Conservation (phyloP, 2,329 filamentous ascomycete genomes). For the Elsinoe fawcettii region DNA sequence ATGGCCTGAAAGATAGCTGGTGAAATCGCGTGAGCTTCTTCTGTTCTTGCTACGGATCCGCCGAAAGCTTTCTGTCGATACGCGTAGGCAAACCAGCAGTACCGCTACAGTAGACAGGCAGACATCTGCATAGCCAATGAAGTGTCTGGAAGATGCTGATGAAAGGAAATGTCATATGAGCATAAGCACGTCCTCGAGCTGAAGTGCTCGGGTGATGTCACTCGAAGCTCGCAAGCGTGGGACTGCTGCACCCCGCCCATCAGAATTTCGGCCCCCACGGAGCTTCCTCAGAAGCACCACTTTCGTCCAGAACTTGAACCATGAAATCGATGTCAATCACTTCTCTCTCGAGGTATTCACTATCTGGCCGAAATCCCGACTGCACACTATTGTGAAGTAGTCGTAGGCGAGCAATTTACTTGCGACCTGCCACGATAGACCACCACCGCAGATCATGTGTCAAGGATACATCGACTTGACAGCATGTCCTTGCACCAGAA, state of each 20-base stretch:
- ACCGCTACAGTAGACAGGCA: no score
- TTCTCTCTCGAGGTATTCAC: neutral
- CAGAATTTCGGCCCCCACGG: neutral
- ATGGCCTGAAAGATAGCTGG: conserved; percentile 1
- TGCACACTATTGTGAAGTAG: neutral
- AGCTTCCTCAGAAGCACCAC: neutral
- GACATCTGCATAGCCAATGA: neutral
- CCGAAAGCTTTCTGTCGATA: neutral
- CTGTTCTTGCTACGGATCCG: neutral
- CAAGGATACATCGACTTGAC: neutral
- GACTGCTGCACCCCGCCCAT: neutral
- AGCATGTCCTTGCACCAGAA: neutral
- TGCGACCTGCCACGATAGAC: neutral
- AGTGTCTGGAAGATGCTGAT: neutral
- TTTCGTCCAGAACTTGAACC: neutral
- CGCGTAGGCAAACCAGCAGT: neutral
- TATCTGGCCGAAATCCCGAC: neutral
- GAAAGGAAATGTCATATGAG: neutral
- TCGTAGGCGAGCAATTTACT: neutral
- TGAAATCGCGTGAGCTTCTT: neutral
- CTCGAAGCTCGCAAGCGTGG: neutral
- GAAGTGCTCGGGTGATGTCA: conserved; percentile 9
- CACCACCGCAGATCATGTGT: neutral
- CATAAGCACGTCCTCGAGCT: neutral
- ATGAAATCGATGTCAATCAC: neutral